A percentile compares a stretch with the other conserved stretches of the same genome.
These are phyloP conservation scores for Eurotiales sp. DNA, from an alignment of 2,329 filamentous ascomycete species.

Conservation along the genomic window DNA sequence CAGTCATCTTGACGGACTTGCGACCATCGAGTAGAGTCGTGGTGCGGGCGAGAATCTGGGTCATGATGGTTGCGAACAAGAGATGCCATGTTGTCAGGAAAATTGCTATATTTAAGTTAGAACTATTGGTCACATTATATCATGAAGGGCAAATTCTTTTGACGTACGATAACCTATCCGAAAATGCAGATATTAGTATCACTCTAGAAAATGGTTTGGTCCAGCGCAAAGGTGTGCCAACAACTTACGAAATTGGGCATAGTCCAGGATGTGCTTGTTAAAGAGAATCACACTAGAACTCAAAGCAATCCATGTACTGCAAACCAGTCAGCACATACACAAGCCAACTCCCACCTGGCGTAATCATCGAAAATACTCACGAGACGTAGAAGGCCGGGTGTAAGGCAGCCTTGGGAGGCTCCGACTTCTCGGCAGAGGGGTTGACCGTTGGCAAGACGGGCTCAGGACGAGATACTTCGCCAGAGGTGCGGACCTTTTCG, in stretches of 20 bases:
- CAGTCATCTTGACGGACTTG: conserved; percentile 96
- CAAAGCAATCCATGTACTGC: conserved; percentile 83
- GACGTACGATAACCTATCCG: conserved; percentile 45
- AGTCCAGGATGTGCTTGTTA: conserved; percentile 98
- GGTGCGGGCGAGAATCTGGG: conserved; percentile 85
- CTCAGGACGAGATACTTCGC: conserved; percentile 54
- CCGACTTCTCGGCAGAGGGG: conserved; percentile 67
- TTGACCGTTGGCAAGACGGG: conserved; percentile 74
- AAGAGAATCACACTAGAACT: conserved; percentile 95
- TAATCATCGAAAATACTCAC: conserved; percentile 46
- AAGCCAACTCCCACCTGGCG: background rate
- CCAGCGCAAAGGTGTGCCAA: conserved; percentile 9
- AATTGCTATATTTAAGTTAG: conserved; percentile 36
- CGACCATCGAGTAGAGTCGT: conserved; percentile 87
- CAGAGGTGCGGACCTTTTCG: conserved; percentile 80
- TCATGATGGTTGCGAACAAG: conserved; percentile 88
- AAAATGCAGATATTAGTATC: conserved; percentile 7
- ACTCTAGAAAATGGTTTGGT: conserved; percentile 10
- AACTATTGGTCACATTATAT: no score
- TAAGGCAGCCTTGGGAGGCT: conserved; percentile 61
- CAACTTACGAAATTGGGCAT: conserved; percentile 73
- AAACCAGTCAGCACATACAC: conserved; percentile 16
- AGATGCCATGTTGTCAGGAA: conserved; percentile 95
- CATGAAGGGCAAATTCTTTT: background rate
- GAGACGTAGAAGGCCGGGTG: conserved; percentile 84